phyloP scores from a whole-genome alignment of 1,284 basidiomycete genomes.

The Pyrrhoderma noxium region DNA sequence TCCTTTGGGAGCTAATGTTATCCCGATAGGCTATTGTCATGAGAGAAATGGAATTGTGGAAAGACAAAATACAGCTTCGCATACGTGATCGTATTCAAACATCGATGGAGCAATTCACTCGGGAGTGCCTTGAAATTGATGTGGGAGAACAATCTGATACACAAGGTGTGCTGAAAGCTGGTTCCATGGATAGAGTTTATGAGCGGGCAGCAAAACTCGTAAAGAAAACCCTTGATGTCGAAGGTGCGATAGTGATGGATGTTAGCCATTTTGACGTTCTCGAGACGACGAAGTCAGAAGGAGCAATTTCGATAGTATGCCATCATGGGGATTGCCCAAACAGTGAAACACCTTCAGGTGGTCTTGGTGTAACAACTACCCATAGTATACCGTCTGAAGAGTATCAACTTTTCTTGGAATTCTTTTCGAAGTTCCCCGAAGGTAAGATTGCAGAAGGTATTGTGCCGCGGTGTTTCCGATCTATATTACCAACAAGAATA shows the following conservation, averaged over 20 bases:
- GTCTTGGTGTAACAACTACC: slow-evolving; percentile 40
- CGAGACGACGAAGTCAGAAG: slow-evolving; percentile 64
- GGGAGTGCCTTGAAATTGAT: slow-evolving; percentile 92
- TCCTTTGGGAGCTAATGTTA: slow-evolving; percentile 12
- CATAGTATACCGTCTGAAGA: slow-evolving; percentile 58
- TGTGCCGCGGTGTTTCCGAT: slow-evolving; percentile 68
- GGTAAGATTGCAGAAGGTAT: slow-evolving; percentile 83
- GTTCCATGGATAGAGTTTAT: slow-evolving; percentile 84
- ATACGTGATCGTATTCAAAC: slow-evolving; percentile 88
- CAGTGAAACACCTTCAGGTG: slow-evolving; percentile 30
- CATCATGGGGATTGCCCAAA: slow-evolving; percentile 34
- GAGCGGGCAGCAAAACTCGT: slow-evolving; percentile 83
- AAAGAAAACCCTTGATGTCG: slow-evolving; percentile 83
- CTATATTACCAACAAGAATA: slow-evolving; percentile 72
- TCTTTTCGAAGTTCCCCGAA: slow-evolving; percentile 73
- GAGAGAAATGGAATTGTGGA: slow-evolving; percentile 93
- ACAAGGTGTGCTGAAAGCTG: slow-evolving; percentile 25
- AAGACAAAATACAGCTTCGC: slow-evolving; percentile 90
- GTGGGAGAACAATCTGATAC: slow-evolving; percentile 36
- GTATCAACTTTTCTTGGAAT: slow-evolving; percentile 64
- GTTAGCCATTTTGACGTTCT: slow-evolving; percentile 86
- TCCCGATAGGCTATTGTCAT: slow-evolving; percentile 71
- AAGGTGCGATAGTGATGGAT: slow-evolving; percentile 89
- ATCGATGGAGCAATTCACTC: slow-evolving; percentile 94
- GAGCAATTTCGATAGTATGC: slow-evolving; percentile 54